A percentile compares a stretch with the other conserved stretches of the same genome.
Evolutionary conservation across 176 grass and related monocot genomes (phyloP).

Genomic region (Rhipidocladum racemiflorum): DNA sequence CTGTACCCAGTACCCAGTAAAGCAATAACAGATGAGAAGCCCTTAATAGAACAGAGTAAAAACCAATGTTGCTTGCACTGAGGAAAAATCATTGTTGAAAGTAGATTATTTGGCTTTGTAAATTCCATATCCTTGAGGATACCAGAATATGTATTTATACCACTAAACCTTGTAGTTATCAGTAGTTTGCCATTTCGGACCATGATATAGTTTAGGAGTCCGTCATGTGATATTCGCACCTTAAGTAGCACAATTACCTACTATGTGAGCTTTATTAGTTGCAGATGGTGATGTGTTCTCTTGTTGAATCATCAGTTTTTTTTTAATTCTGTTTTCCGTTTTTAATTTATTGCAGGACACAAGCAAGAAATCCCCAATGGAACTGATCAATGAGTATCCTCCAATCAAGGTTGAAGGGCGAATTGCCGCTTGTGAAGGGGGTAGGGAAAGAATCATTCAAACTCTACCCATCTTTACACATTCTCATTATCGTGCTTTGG

Average conservation of each 20-base stretch:
- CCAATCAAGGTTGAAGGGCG: constrained; percentile 81
- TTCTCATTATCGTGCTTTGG: background rate
- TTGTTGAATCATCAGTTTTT: constrained; percentile 10
- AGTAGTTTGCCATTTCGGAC: background rate
- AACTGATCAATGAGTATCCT: constrained; percentile 82
- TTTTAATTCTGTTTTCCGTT: background rate
- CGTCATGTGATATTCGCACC: background rate
- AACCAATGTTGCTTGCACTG: background rate
- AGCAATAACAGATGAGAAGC: background rate
- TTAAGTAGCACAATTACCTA: constrained; percentile 3
- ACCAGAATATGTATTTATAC: background rate
- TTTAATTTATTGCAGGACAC: constrained; percentile 58
- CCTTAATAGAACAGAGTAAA: constrained; percentile 4
- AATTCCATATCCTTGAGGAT: background rate
- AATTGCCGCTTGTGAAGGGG: constrained; percentile 88
- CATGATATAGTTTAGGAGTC: constrained; percentile 19
- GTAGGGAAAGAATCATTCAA: constrained; percentile 29
- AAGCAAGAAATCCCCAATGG: constrained; percentile 97
- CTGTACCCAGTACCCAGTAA: background rate
- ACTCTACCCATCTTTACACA: background rate
- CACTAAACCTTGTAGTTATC: background rate
- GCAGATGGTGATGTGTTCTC: background rate
- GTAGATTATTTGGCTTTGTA: background rate
- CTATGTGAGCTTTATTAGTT: background rate
- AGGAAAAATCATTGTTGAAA: background rate